phyloP scores from a whole-genome alignment of 1,284 basidiomycete genomes.

The Leccinum pallidistipes region DNA sequence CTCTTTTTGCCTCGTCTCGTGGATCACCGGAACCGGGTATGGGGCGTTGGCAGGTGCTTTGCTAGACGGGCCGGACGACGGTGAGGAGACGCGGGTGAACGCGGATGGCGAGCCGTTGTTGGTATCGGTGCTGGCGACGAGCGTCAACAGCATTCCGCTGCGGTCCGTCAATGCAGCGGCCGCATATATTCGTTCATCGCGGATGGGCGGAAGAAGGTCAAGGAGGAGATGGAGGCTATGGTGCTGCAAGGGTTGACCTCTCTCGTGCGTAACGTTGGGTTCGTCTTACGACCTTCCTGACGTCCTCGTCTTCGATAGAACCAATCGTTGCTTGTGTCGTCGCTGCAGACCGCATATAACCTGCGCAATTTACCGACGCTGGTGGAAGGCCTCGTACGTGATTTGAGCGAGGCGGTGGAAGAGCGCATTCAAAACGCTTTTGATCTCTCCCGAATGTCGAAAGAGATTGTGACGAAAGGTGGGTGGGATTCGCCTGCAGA shows the following conservation, averaged over 20 bases:
- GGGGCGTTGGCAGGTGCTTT: slow-evolving; percentile 20
- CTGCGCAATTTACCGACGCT: slow-evolving; percentile 82
- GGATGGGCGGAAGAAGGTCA: slow-evolving; percentile 66
- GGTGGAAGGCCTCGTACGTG: slow-evolving; percentile 76
- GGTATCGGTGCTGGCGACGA: not conserved
- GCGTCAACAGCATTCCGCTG: slow-evolving; percentile 20
- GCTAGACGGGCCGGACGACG: slow-evolving; percentile 27
- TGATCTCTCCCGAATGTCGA: slow-evolving; percentile 82
- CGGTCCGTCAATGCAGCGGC: too few relatives aligned
- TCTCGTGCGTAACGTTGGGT: slow-evolving; percentile 50
- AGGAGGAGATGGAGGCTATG: slow-evolving; percentile 86
- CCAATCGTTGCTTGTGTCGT: slow-evolving; percentile 85
- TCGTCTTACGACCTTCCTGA: not conserved
- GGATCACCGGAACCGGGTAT: not conserved
- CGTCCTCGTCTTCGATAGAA: slow-evolving; percentile 52
- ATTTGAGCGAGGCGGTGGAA: slow-evolving; percentile 84
- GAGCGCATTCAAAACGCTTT: slow-evolving; percentile 81
- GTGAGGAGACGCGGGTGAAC: not conserved
- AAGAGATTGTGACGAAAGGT: slow-evolving; percentile 81
- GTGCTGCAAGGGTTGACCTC: slow-evolving; percentile 74
- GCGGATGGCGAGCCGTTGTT: slow-evolving; percentile 10
- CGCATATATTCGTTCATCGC: slow-evolving; percentile 54
- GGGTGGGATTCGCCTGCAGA: slow-evolving; percentile 13
- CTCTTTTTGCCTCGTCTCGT: not conserved
- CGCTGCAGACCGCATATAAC: slow-evolving; percentile 94